Conservation (phyloP, 371 early-diverging fungal species). For the Mucor piriformis region DNA sequence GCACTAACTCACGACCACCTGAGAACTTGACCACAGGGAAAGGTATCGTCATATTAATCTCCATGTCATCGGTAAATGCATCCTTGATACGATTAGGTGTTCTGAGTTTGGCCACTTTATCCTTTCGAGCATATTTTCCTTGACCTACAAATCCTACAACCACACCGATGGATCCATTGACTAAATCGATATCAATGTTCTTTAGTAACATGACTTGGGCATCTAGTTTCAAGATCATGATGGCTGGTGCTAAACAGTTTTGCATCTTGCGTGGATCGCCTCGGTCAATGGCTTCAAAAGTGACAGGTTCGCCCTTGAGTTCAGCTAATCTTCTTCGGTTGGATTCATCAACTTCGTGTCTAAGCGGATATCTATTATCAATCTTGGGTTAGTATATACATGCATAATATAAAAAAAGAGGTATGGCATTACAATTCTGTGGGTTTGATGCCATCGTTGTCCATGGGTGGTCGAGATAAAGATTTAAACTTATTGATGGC, state of each 20-base stretch:
- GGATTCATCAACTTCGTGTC: constrained; percentile 76
- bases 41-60: constrained; percentile 11
- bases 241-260: constrained; percentile 58
- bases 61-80: not conserved
- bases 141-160: constrained; percentile 63
- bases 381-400: not conserved
- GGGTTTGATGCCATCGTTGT: constrained; percentile 66
- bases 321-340: constrained; percentile 62
- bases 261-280: constrained; percentile 54
- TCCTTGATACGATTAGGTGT: constrained; percentile 26
- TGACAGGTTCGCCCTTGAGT: constrained; percentile 50
- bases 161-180: constrained; percentile 55
- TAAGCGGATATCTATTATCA: constrained; percentile 55
- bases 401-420: not conserved
- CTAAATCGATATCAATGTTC: constrained; percentile 59
- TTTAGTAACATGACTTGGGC: constrained; percentile 93
- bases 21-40: constrained; percentile 68
- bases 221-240: constrained; percentile 69
- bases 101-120: constrained; percentile 2
- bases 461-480: constrained; percentile 59
- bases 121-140: constrained; percentile 23
- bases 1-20: constrained; percentile 37
- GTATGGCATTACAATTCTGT: constrained; percentile 74
- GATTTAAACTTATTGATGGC: constrained; percentile 56
- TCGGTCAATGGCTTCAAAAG: constrained; percentile 42